Conservation (phyloP, 805 yeast species). For the Zygosaccharomyces rouxii region DNA sequence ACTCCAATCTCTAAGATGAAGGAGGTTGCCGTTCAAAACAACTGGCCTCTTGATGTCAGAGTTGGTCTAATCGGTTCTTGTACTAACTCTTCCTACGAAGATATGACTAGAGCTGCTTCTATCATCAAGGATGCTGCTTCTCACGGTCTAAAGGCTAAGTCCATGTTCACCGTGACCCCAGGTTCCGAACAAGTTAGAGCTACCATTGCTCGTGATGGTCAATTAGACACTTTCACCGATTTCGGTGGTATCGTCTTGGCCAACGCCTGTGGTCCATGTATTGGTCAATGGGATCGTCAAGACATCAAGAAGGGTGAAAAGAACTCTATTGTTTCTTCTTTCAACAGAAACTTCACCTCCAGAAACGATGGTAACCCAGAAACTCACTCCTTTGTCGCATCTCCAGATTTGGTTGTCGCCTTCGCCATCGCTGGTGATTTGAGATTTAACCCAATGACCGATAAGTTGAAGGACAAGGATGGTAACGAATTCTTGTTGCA, state of each 20-base stretch:
- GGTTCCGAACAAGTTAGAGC: constrained; percentile 99
- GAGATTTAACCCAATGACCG: constrained; percentile 93
- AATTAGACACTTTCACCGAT: constrained; percentile 79
- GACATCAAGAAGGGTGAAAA: constrained; percentile 90
- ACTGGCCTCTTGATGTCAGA: constrained; percentile 89
- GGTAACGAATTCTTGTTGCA: constrained; percentile 87
- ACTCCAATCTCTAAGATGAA: constrained; percentile 88
- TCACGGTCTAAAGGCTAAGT: constrained; percentile 88
- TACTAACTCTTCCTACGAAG: constrained; percentile 98
- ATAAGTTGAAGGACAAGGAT: constrained; percentile 77
- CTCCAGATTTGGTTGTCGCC: constrained; percentile 95
- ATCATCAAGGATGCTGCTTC: constrained; percentile 85
- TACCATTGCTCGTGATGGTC: constrained; percentile 95
- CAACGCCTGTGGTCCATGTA: constrained; percentile 99
- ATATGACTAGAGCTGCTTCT: constrained; percentile 94
- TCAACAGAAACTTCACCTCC: constrained; percentile 96
- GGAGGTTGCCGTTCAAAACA: constrained; percentile 75
- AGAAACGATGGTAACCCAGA: constrained; percentile 98
- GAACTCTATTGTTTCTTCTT: constrained; percentile 94
- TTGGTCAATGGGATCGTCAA: constrained; percentile 98
- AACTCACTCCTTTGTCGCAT: constrained; percentile 94
- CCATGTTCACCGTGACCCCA: constrained; percentile 91
- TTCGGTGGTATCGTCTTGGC: constrained; percentile 94
- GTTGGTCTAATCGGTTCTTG: constrained; percentile 98
- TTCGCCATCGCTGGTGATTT: constrained; percentile 94